These are phyloP conservation scores for Anthoceros angustus DNA, from an alignment of 225 moss, liverwort and hornwort species.

Conservation along the genomic window DNA sequence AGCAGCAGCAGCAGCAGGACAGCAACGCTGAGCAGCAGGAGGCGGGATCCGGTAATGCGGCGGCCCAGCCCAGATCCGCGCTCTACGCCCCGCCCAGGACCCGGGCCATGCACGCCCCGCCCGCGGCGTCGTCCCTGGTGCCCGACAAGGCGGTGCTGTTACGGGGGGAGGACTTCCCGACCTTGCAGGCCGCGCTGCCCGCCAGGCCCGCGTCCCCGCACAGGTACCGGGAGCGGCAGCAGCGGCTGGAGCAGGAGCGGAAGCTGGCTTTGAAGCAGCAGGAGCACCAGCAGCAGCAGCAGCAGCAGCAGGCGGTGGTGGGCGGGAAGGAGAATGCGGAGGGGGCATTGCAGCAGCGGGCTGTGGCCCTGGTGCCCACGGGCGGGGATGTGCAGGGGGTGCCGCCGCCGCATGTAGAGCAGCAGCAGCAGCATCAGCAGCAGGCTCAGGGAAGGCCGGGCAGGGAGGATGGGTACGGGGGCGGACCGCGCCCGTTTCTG, in stretches of 20 bases:
- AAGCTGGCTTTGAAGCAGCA: conserved; percentile 64
- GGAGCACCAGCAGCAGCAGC: conserved; percentile 62
- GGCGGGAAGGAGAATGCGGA: conserved; percentile 8
- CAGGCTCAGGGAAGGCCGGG: background rate
- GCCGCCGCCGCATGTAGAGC: background rate
- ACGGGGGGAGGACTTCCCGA: conserved; percentile 95
- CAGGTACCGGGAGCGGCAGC: conserved; percentile 76
- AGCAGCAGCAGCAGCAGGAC: conserved; percentile 33
- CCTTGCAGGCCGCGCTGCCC: conserved; percentile 87
- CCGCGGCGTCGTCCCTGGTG: conserved; percentile 22
- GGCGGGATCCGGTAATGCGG: conserved; percentile 24
- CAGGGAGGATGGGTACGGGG: conserved; percentile 1
- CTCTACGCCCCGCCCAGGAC: conserved; percentile 94
- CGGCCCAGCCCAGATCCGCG: conserved; percentile 44
- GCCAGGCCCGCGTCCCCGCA: conserved; percentile 44
- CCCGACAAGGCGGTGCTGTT: conserved; percentile 89
- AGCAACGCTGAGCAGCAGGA: conserved; percentile 15
- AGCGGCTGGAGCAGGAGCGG: conserved; percentile 76
- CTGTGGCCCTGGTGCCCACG: background rate
- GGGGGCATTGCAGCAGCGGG: background rate
- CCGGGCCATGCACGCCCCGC: conserved; percentile 40
- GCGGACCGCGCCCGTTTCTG: background rate
- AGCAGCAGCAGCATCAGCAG: conserved; percentile 1
- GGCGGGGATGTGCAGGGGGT: background rate
- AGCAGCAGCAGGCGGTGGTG: conserved; percentile 82